These are phyloP conservation scores for Phytophthora foliorum DNA, from an alignment of 352 stramenopile genomes.

Conservation along the genomic window DNA sequence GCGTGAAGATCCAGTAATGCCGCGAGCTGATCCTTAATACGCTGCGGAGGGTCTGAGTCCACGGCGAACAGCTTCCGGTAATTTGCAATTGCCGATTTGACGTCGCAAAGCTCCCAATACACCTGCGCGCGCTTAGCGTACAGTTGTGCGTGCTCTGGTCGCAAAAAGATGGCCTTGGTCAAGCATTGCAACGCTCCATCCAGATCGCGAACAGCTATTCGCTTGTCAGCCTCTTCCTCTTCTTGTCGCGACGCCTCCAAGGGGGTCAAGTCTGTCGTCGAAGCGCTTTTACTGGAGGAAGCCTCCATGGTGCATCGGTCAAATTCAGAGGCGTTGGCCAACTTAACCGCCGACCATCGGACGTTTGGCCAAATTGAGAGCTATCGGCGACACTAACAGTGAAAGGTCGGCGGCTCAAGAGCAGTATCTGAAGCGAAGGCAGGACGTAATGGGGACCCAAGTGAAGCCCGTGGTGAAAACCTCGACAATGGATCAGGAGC, in stretches of 20 bases:
- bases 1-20: conserved; percentile 76
- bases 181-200: conserved; percentile 66
- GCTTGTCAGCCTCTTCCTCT: conserved; percentile 57
- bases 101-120: conserved; percentile 79
- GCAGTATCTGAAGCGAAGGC: conserved; percentile 1
- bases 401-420: conserved; percentile 28
- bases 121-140: conserved; percentile 78
- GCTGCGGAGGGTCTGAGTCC: conserved; percentile 61
- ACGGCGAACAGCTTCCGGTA: conserved; percentile 81
- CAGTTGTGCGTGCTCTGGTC: conserved; percentile 54
- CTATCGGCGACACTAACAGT: neutral
- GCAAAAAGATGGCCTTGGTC: conserved; percentile 83
- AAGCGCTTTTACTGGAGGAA: conserved; percentile 6
- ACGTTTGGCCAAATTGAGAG: conserved; percentile 14
- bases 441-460: conserved; percentile 52
- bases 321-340: neutral
- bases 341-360: conserved; percentile 9
- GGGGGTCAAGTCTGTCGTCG: conserved; percentile 51
- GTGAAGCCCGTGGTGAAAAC: conserved; percentile 91
- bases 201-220: conserved; percentile 44
- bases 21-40: conserved; percentile 84
- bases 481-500: conserved; percentile 88
- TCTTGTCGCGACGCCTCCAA: conserved; percentile 56
- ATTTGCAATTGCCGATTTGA: conserved; percentile 84
- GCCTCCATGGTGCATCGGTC: conserved; percentile 20